phyloP scores from a whole-genome alignment of 2,329 filamentous ascomycete species.

The Stromatinia cepivora region DNA sequence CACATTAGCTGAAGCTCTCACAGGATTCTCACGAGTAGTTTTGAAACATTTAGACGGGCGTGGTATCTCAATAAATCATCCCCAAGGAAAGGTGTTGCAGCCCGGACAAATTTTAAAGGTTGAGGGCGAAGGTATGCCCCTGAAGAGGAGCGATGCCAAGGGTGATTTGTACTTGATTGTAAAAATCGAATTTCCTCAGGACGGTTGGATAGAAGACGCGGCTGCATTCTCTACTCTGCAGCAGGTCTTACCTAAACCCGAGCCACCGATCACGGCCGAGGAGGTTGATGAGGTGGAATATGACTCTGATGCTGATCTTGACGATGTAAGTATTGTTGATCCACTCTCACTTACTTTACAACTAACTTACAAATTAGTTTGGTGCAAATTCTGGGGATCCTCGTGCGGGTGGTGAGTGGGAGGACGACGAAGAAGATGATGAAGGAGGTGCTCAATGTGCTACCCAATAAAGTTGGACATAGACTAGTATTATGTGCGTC shows the following conservation, averaged over 20 bases:
- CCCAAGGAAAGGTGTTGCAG: constrained; percentile 77
- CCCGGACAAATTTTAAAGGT: constrained; percentile 87
- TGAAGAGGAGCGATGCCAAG: constrained; percentile 78
- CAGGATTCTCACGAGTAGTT: constrained; percentile 87
- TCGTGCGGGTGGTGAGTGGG: constrained; percentile 64
- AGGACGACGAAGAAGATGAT: constrained; percentile 68
- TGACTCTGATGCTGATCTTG: constrained; percentile 78
- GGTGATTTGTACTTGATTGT: constrained; percentile 88
- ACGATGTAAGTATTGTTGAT: constrained; percentile 58
- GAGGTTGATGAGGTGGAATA: constrained; percentile 86
- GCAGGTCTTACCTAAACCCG: constrained; percentile 70
- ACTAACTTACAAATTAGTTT: constrained; percentile 53
- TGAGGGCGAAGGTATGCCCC: constrained; percentile 88
- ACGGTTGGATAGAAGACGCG: constrained; percentile 78
- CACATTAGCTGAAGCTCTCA: constrained; percentile 78
- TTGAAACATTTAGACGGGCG: constrained; percentile 91
- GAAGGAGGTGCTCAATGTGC: constrained; percentile 63
- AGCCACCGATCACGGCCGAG: constrained; percentile 58
- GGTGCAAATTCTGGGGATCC: constrained; percentile 71
- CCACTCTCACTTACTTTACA: constrained; percentile 6
- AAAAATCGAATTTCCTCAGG: constrained; percentile 83
- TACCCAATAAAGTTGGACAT: constrained; percentile 37
- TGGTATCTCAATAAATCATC: constrained; percentile 78
- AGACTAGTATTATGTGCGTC: neutral
- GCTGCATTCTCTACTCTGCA: constrained; percentile 67